These are phyloP conservation scores for Pseudognaphalium luteoalbum DNA, from an alignment of 129 eudicot genomes.

Conservation along the genomic window DNA sequence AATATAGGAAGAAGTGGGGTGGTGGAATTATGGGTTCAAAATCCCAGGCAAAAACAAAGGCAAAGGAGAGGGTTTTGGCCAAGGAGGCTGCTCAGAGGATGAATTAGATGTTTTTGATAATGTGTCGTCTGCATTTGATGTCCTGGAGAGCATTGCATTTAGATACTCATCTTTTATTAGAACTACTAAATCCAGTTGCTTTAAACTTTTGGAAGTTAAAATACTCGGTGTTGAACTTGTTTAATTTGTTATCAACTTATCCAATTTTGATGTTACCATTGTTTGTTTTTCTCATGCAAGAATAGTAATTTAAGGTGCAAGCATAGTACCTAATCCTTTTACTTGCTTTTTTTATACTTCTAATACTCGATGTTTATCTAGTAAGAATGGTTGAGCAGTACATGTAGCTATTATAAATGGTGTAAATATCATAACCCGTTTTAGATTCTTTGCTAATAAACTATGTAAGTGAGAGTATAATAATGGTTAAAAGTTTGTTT, in stretches of 20 bases:
- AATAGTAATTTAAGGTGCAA: no score
- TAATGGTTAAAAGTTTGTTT: no score
- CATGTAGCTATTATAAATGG: no score
- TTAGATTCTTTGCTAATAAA: no score
- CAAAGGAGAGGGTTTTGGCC: slow-evolving; percentile 77
- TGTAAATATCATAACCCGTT: no score
- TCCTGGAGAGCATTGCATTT: slow-evolving; percentile 19
- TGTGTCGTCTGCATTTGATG: slow-evolving; percentile 20
- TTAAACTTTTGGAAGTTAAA: slow-evolving; percentile 15
- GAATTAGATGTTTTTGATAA: slow-evolving; percentile 39
- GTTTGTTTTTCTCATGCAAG: background rate
- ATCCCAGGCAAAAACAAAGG: slow-evolving; percentile 91
- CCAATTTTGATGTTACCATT: background rate
- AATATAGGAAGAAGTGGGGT: slow-evolving; percentile 94
- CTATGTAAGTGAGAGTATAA: no score
- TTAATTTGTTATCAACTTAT: background rate
- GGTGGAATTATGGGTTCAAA: slow-evolving; percentile 96
- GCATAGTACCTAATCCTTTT: no score
- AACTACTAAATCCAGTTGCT: slow-evolving; percentile 8
- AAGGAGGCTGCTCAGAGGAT: slow-evolving; percentile 96
- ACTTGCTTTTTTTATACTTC: no score
- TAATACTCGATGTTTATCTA: no score
- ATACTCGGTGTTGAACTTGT: background rate
- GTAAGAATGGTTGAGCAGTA: no score
- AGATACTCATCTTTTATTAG: background rate